These are phyloP conservation scores for Nadsonia commutata DNA, from an alignment of 1,139 yeast species.

Conservation along the genomic window DNA sequence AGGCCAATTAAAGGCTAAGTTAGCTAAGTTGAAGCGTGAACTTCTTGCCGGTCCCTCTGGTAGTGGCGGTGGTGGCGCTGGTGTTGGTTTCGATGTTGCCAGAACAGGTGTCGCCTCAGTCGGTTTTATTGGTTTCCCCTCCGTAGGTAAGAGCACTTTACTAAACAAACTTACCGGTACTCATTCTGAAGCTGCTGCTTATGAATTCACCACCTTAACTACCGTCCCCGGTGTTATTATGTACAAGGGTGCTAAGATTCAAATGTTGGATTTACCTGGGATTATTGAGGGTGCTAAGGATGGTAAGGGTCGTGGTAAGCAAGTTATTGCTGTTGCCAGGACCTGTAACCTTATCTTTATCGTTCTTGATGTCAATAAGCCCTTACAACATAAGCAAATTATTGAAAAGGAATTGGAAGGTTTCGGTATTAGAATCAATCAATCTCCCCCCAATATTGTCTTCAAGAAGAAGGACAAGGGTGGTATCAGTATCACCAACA, in stretches of 20 bases:
- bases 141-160: slow-evolving; percentile 85
- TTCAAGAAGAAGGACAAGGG: slow-evolving; percentile 90
- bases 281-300: slow-evolving; percentile 98
- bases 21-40: slow-evolving; percentile 89
- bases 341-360: slow-evolving; percentile 86
- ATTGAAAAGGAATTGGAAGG: slow-evolving; percentile 94
- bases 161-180: slow-evolving; percentile 85
- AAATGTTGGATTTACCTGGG: slow-evolving; percentile 96
- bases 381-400: slow-evolving; percentile 81
- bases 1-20: slow-evolving; percentile 91
- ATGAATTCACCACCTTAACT: slow-evolving; percentile 92
- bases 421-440: slow-evolving; percentile 88
- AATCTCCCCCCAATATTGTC: slow-evolving; percentile 81
- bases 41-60: slow-evolving; percentile 65
- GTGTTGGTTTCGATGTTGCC: slow-evolving; percentile 90
- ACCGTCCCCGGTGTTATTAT: slow-evolving; percentile 95
- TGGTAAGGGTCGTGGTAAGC: slow-evolving; percentile 98
- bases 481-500: slow-evolving; percentile 83
- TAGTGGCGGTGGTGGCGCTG: slow-evolving; percentile 80
- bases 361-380: slow-evolving; percentile 91
- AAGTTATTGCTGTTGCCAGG: slow-evolving; percentile 96
- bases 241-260: slow-evolving; percentile 94
- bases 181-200: slow-evolving; percentile 92
- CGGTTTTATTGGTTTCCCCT: slow-evolving; percentile 96
- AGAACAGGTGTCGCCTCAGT: slow-evolving; percentile 95